Percentiles rank a stretch among this genome's conserved stretches.
These are phyloP conservation scores for Starmerella tilneyi DNA, from an alignment of 805 yeast genomes.

Conservation along the genomic window DNA sequence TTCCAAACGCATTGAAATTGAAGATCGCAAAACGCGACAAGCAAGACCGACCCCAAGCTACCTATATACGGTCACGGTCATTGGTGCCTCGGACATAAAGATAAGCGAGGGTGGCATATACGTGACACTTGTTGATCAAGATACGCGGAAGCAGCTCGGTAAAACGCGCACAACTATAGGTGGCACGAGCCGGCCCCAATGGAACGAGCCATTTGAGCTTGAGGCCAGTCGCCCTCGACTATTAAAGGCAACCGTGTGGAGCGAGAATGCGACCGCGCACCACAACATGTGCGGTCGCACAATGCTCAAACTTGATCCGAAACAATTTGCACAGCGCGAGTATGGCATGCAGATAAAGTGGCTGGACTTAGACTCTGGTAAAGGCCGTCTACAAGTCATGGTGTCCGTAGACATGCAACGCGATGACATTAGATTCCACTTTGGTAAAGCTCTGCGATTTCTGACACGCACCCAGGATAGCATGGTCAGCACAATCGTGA, in stretches of 20 bases:
- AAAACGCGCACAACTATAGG: constrained; percentile 56
- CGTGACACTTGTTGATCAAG: constrained; percentile 52
- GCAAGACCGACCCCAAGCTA: constrained; percentile 1
- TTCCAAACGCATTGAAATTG: constrained; percentile 32
- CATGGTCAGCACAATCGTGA: constrained; percentile 58
- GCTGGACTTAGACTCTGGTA: constrained; percentile 50
- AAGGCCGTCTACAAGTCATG: constrained; percentile 54
- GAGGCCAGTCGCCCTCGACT: constrained; percentile 34
- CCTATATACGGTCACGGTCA: constrained; percentile 52
- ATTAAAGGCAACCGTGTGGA: constrained; percentile 60
- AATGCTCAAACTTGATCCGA: constrained; percentile 49
- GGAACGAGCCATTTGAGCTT: constrained; percentile 79
- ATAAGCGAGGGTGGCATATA: constrained; percentile 37
- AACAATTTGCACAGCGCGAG: constrained; percentile 40
- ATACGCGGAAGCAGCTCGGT: constrained; percentile 46
- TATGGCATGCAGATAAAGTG: constrained; percentile 57
- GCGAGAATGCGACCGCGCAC: constrained; percentile 38
- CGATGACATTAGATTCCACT: constrained; percentile 66
- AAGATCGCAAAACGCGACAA: constrained; percentile 16
- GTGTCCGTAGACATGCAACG: constrained; percentile 71
- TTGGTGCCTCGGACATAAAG: constrained; percentile 50
- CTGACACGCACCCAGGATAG: constrained; percentile 56
- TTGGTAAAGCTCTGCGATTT: constrained; percentile 65
- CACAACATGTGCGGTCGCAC: constrained; percentile 62
- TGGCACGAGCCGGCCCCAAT: constrained; percentile 53